phyloP scores from a whole-genome alignment of 345 rosid genomes.

The Sisymbrium altissimum region DNA sequence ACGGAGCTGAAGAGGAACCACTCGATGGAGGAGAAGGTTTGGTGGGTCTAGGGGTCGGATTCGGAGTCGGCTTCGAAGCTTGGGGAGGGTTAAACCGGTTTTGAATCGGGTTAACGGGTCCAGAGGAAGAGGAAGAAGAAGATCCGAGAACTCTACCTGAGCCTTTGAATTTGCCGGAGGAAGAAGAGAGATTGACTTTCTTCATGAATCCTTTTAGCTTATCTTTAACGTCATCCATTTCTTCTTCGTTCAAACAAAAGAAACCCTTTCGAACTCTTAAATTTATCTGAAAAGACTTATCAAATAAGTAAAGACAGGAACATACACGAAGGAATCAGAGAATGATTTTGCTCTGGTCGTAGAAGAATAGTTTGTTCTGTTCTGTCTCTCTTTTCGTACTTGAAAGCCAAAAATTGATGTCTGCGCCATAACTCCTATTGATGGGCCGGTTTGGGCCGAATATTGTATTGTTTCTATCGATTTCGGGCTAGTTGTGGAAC shows the following conservation, averaged over 20 bases:
- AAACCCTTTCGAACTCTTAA: not conserved
- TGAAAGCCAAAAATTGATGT: not conserved
- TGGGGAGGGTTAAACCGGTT: constrained; percentile 43
- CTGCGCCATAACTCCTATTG: not conserved
- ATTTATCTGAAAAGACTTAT: not conserved
- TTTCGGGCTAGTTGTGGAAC: not conserved
- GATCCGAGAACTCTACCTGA: constrained; percentile 82
- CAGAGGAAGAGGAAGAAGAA: constrained; percentile 57
- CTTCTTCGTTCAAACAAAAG: not conserved
- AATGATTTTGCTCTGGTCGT: constrained; percentile 3
- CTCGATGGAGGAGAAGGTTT: constrained; percentile 27
- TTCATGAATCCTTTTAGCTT: constrained; percentile 88
- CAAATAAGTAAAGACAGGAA: not conserved
- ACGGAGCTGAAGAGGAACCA: constrained; percentile 1
- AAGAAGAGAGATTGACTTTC: constrained; percentile 72
- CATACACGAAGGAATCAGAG: not conserved
- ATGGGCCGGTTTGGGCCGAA: not conserved
- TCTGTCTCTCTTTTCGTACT: not conserved
- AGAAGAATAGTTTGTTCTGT: not conserved
- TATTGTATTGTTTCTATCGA: not conserved
- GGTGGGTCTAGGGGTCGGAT: constrained; percentile 35
- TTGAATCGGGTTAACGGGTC: constrained; percentile 44
- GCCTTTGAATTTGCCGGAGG: constrained; percentile 87
- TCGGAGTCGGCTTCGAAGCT: constrained; percentile 15
- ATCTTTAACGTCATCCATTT: constrained; percentile 84